Percentiles rank a stretch among this genome's conserved stretches.
Evolutionary conservation across 805 yeast genomes (phyloP).

Genomic region (Yarrowia deformans): DNA sequence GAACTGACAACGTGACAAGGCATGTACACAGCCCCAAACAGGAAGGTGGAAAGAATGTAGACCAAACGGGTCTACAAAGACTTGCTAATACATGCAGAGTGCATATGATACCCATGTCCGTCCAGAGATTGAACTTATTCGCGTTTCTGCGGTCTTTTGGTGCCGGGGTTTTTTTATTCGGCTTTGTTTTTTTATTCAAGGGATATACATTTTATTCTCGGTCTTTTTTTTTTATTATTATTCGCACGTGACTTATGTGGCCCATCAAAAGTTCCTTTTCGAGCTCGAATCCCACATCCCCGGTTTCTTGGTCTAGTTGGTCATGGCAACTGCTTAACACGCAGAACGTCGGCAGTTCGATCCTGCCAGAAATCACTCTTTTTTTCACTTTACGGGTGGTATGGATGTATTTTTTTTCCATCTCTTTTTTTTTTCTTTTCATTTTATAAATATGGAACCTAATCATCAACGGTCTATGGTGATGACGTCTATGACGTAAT

Average conservation of each 20-base stretch:
- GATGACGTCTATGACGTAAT: too few species aligned
- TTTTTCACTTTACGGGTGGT: neutral
- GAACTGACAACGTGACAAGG: too few species aligned
- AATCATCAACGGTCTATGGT: too few species aligned
- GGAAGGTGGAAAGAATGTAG: neutral
- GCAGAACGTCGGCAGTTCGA: conserved; percentile 99
- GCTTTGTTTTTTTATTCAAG: too few species aligned
- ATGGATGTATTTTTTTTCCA: too few species aligned
- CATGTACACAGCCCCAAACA: neutral
- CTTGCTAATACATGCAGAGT: neutral
- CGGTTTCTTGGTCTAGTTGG: conserved; percentile 86
- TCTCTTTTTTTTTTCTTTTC: too few species aligned
- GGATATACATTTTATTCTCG: too few species aligned
- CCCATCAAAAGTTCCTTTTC: neutral
- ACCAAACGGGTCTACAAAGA: neutral
- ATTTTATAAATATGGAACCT: too few species aligned
- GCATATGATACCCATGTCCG: neutral
- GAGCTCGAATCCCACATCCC: neutral
- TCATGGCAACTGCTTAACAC: conserved; percentile 99
- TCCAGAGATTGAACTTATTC: neutral
- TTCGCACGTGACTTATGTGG: neutral
- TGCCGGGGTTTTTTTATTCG: too few species aligned
- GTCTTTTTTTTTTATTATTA: too few species aligned
- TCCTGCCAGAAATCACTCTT: conserved; percentile 63
- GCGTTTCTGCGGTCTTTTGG: neutral